phyloP scores from a whole-genome alignment of 2,329 filamentous ascomycete species.

The Sarocladiaceae sp. region DNA sequence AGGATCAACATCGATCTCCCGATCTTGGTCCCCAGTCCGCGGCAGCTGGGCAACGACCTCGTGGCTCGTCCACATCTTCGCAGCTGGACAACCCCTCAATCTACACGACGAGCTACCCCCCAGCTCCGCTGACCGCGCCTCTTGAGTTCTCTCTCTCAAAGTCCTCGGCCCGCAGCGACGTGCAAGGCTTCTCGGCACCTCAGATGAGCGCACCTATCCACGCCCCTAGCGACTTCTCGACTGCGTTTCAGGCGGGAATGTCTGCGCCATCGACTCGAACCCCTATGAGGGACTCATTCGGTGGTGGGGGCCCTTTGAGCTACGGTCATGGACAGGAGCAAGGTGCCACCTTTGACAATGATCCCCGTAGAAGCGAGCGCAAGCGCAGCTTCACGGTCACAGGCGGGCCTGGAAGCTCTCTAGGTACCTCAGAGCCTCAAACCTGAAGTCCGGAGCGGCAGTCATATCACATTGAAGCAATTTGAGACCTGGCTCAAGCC shows the following conservation, averaged over 20 bases:
- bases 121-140: conserved; percentile 47
- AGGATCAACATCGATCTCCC: conserved; percentile 36
- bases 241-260: conserved; percentile 39
- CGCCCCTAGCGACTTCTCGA: conserved; percentile 45
- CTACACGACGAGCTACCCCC: conserved; percentile 45
- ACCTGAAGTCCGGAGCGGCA: background rate
- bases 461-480: too few species aligned
- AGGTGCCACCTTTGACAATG: conserved; percentile 13
- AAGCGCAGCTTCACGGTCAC: conserved; percentile 30
- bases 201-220: conserved; percentile 51
- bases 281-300: conserved; percentile 39
- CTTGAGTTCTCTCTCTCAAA: conserved; percentile 38
- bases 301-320: conserved; percentile 22
- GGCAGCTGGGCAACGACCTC: conserved; percentile 20
- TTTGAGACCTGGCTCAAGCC: too few species aligned
- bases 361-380: conserved; percentile 27
- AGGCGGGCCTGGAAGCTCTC: background rate
- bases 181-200: conserved; percentile 43
- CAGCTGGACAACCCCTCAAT: conserved; percentile 32
- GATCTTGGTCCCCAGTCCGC: conserved; percentile 14
- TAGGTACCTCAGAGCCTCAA: background rate
- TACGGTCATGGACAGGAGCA: conserved; percentile 13
- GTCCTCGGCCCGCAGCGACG: conserved; percentile 21
- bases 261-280: conserved; percentile 30
- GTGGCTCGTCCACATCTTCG: conserved; percentile 19